Base-by-base conservation (phyloP, 2,329 filamentous ascomycete species). In the Salinomyces thailandicus region DNA sequence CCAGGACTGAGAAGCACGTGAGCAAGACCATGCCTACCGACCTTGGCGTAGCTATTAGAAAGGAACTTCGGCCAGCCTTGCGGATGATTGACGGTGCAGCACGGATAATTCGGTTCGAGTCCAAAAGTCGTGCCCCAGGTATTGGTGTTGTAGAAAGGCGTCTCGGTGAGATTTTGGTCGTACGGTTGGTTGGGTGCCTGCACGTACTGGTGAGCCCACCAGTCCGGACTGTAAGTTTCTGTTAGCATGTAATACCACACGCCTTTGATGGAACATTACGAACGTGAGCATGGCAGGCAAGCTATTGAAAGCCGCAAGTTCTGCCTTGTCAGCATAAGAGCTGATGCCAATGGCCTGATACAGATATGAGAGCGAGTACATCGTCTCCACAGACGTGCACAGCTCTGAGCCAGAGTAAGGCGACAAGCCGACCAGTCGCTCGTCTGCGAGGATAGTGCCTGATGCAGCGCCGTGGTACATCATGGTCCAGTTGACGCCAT, bases 51-150 rank as follows among this genome's bases (percentile, higher is more conserved):
- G 39, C 63, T 64, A 38, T 63, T 59, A 7, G 68, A 62, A 1
- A 71, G 49, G 38, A 71, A 74, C 44, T 75, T 75, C 0, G 73
- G 71, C 42, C 68, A 72, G 6, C 68, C 73, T 46, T 75, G 71
- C 1, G 64, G 67, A 44, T 75, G 69, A 39, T 76, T 76, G 40
- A 76, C 72, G 1, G 71, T 73, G 45, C 72, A 76, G 53, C 72
- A 76, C 1, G 67, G 66, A 33, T 64, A 73, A 20, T 70, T 62
- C 2, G 68, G 67, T 38, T 72, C 69, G 11, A 73, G 54, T 1
- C 69, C 71, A 47, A 68, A 75, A 0, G 66, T 68, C 26, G 68
- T 62, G 2, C 63, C 63, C 18, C 52, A 50, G 4, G 50, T 54
- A 33, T 66, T 63, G 16, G 68, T 64, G 36, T 72, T 71, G 37